Evolutionary conservation across 2,329 filamentous ascomycete species (phyloP).

Genomic region (Fusarium sp.): DNA sequence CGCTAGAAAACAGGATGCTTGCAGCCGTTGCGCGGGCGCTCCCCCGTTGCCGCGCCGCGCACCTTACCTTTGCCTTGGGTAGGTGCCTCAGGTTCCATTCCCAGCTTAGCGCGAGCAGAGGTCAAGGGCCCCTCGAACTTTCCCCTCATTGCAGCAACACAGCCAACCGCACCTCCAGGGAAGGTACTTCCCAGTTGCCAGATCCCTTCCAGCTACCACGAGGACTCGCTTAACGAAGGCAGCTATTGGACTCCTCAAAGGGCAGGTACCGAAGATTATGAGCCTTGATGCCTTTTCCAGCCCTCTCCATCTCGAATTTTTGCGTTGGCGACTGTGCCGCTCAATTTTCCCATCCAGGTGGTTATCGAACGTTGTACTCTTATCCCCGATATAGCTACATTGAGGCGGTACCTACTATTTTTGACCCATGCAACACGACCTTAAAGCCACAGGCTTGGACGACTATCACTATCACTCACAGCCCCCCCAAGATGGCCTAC

Average conservation of each 20-base stretch:
- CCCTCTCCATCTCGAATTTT: neutral
- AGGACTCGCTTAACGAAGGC: neutral
- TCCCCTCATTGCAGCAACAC: constrained; percentile 4
- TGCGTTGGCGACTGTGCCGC: constrained; percentile 7
- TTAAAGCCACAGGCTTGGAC: constrained; percentile 15
- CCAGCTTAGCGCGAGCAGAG: neutral
- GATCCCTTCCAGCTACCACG: neutral
- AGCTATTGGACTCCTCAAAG: neutral
- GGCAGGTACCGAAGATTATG: neutral
- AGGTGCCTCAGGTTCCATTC: neutral
- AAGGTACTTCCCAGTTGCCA: neutral
- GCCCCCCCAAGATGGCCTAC: constrained; percentile 22
- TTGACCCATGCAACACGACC: constrained; percentile 28
- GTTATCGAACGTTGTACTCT: constrained; percentile 13
- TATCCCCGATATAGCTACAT: constrained; percentile 14
- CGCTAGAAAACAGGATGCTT: constrained; percentile 37
- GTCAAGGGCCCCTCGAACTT: neutral
- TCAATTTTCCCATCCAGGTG: neutral
- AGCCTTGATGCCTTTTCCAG: neutral
- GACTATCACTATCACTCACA: constrained; percentile 33
- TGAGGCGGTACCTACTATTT: constrained; percentile 4
- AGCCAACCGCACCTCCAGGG: neutral
- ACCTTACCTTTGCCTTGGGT: constrained; percentile 6
- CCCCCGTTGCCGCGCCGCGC: constrained; percentile 30
- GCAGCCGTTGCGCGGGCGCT: constrained; percentile 25